Evolutionary conservation across 2,329 filamentous ascomycete genomes (phyloP), one percentile per base, ranked within the genome.

Genomic region (Microascus cirrosus): DNA sequence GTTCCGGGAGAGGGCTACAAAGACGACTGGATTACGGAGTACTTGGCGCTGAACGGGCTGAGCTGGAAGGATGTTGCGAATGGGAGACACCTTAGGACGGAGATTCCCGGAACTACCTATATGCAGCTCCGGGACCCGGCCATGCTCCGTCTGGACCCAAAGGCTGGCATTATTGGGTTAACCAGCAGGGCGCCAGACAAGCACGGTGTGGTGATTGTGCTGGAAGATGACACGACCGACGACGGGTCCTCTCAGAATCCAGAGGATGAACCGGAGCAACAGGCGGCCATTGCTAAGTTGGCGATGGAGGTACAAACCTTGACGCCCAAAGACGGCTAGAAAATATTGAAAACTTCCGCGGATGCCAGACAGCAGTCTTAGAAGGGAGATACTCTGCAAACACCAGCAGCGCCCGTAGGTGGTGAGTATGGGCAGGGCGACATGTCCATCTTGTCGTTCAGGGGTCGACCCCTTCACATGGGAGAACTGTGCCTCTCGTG

Each of bases 1-100:
- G 59, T 55, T 15, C 42, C 50, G 5, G 51, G 55, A 10, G 7
- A 52, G 35, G 20, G 50, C 15, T 53, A 58, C 32, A 55, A 59
- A 28, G 55, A 55, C 10, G 56, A 57, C 22, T 62, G 60, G 60
- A 60, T 63, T 25, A 57, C 58, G 4, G 34, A 60, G 28, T 60
- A 63, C 24, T 35, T 58, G 28, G 54, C 53, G 35, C 62, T 61
- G 35, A 35, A 58, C 15, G 56, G 51, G 12, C 22, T 54, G 20
- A 45, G n/a, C 6, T 58, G 56, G 56, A 51, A 53, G 22, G 56
- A 58, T 45, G 35, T 54, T 45, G 56, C 34, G 22, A 22, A 7
- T 3, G 50, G 56, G 34, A 53, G 53, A 24, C 35, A 58, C 18
- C 7, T 39, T 18, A 22, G n/a, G 11, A 22, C 24, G 45, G n/a